Evolutionary conservation across 2,329 filamentous ascomycete genomes (phyloP).

Genomic region (Rachicladosporium sp.): DNA sequence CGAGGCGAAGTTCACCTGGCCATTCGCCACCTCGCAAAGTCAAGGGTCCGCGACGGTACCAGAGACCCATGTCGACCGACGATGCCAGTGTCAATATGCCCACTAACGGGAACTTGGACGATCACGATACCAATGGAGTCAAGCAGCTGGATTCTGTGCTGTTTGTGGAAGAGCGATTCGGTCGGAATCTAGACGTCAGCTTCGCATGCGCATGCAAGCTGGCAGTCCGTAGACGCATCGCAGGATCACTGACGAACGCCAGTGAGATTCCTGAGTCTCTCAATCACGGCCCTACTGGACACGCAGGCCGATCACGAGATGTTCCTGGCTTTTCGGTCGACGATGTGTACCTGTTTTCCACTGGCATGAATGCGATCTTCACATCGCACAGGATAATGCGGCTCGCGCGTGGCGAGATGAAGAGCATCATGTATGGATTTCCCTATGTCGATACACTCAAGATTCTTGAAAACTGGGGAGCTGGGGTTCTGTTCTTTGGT

Average conservation of each 20-base stretch:
- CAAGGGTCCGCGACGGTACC: slow-evolving; percentile 73
- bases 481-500: slow-evolving; percentile 80
- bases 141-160: slow-evolving; percentile 55
- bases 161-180: slow-evolving; percentile 90
- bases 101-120: slow-evolving; percentile 6
- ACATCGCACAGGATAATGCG: slow-evolving; percentile 68
- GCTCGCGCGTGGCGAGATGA: slow-evolving; percentile 47
- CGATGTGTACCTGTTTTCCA: slow-evolving; percentile 80
- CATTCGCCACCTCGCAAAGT: slow-evolving; percentile 27
- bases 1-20: slow-evolving; percentile 33
- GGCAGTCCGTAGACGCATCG: slow-evolving; percentile 77
- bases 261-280: slow-evolving; percentile 52
- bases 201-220: slow-evolving; percentile 71
- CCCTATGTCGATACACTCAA: slow-evolving; percentile 96
- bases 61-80: slow-evolving; percentile 47
- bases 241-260: slow-evolving; percentile 66
- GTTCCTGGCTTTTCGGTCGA: slow-evolving; percentile 61
- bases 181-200: slow-evolving; percentile 72
- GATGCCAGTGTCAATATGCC: slow-evolving; percentile 12
- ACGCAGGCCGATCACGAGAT: slow-evolving; percentile 24
- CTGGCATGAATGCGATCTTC: slow-evolving; percentile 93
- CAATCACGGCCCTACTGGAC: slow-evolving; percentile 27
- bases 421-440: slow-evolving; percentile 90
- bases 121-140: slow-evolving; percentile 14
- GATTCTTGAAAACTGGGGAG: slow-evolving; percentile 85